These are phyloP conservation scores for Salix exigua DNA, from an alignment of 345 rosid species.

Conservation along the genomic window DNA sequence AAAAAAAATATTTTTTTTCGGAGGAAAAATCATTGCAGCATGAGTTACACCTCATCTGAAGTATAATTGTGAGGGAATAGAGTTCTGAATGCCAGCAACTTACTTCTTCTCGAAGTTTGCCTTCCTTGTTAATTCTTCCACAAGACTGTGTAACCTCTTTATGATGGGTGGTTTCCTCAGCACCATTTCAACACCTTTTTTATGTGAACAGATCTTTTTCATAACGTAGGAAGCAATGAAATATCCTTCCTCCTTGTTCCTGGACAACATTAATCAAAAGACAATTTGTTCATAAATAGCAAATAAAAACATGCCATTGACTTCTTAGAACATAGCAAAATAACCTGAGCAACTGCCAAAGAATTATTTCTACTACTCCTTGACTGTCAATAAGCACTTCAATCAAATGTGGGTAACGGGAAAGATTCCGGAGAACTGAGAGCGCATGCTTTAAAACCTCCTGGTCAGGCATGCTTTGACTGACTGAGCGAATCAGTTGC, in stretches of 20 bases:
- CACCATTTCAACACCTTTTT: constrained; percentile 49
- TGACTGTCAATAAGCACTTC: constrained; percentile 49
- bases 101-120: constrained; percentile 50
- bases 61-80: not conserved
- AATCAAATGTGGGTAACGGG: constrained; percentile 58
- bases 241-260: constrained; percentile 89
- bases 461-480: constrained; percentile 88
- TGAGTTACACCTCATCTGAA: too few relatives aligned
- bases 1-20: too few relatives aligned
- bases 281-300: not conserved
- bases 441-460: constrained; percentile 77
- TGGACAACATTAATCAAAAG: constrained; percentile 20
- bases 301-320: not conserved
- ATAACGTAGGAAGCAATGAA: constrained; percentile 67
- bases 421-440: constrained; percentile 69
- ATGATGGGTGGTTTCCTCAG: constrained; percentile 52
- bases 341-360: constrained; percentile 74
- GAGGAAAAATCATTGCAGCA: too few relatives aligned
- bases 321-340: not conserved
- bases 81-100: not conserved
- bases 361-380: constrained; percentile 56
- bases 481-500: constrained; percentile 61
- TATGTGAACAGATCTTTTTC: constrained; percentile 55
- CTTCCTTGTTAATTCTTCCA: constrained; percentile 68
- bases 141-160: constrained; percentile 59